Percentiles rank a stretch among this genome's conserved stretches.
Conservation (phyloP, 2,329 filamentous ascomycete species). For the Trichoderma arundinaceum region DNA sequence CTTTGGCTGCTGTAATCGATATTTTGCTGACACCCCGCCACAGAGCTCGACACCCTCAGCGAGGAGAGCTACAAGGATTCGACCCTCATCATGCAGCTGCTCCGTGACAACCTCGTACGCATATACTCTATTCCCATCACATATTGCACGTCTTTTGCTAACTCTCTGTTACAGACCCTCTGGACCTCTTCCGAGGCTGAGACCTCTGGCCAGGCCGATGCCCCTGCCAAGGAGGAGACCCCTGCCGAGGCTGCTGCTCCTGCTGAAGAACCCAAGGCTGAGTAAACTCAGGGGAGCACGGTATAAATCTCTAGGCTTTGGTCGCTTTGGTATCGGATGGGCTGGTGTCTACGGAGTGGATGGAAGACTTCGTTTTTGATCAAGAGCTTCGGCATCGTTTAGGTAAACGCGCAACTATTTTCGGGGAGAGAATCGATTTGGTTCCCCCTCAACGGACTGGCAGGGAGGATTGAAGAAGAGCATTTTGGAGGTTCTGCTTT, state of each 20-base stretch:
- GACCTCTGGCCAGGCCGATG: slow-evolving; percentile 62
- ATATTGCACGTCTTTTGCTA: slow-evolving; percentile 36
- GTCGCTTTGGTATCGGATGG: slow-evolving; percentile 52
- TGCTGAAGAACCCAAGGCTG: slow-evolving; percentile 72
- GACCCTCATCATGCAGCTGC: slow-evolving; percentile 97
- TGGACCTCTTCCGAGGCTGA: slow-evolving; percentile 99
- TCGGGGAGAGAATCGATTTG: slow-evolving; percentile 46
- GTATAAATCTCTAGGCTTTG: slow-evolving; percentile 40
- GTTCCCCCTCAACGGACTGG: slow-evolving; percentile 46
- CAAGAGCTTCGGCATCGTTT: slow-evolving; percentile 56
- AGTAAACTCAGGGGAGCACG: slow-evolving; percentile 53
- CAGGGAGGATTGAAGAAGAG: slow-evolving; percentile 51
- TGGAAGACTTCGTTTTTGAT: slow-evolving; percentile 61
- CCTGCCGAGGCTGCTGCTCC: slow-evolving; percentile 63
- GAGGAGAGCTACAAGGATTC: slow-evolving; percentile 99
- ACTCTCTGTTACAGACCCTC: slow-evolving; percentile 71
- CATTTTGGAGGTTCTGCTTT: slow-evolving; percentile 58
- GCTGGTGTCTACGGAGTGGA: slow-evolving; percentile 69
- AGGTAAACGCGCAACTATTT: slow-evolving; percentile 51
- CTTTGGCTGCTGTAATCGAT: not conserved
- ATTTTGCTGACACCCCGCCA: not conserved
- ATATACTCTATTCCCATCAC: not conserved
- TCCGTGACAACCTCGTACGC: slow-evolving; percentile 91
- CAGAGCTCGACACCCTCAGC: slow-evolving; percentile 93
- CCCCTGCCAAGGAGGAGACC: slow-evolving; percentile 51